Percentiles rank a stretch among this genome's conserved stretches.
These are phyloP conservation scores for Metroxylon sagu DNA, from an alignment of 176 grass and related monocot genomes.

Conservation along the genomic window DNA sequence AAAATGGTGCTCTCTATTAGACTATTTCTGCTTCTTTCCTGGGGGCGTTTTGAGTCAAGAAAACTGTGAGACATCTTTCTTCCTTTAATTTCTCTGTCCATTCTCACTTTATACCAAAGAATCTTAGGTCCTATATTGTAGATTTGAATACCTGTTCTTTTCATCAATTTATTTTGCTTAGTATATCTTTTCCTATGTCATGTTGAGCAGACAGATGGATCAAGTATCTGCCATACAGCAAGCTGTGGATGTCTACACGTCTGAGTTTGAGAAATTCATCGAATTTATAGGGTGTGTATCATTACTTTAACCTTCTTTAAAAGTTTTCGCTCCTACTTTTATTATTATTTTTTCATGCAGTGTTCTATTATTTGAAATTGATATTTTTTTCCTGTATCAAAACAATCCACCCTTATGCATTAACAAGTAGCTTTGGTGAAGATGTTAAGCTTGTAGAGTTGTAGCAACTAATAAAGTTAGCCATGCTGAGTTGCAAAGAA, in stretches of 20 bases:
- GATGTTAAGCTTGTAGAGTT: too few species aligned
- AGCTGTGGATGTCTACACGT: constrained; percentile 54
- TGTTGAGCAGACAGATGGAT: constrained; percentile 55
- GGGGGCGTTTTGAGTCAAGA: constrained; percentile 36
- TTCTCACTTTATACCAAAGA: constrained; percentile 6
- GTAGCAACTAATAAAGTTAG: too few species aligned
- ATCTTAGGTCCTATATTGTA: not conserved
- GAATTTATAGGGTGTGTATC: constrained; percentile 71
- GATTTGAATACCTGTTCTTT: constrained; percentile 11
- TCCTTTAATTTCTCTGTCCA: constrained; percentile 1
- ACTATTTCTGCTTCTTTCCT: constrained; percentile 61
- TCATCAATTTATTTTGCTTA: not conserved
- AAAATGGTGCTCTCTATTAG: constrained; percentile 63
- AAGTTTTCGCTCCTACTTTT: not conserved
- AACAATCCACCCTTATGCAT: too few species aligned
- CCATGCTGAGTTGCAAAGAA: too few species aligned
- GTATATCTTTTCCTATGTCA: constrained; percentile 6
- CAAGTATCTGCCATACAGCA: constrained; percentile 46
- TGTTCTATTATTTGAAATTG: too few species aligned
- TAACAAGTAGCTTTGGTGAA: too few species aligned
- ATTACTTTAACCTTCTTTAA: not conserved
- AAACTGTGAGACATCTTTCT: constrained; percentile 57
- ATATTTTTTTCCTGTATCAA: too few species aligned
- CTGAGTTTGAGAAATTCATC: constrained; percentile 72
- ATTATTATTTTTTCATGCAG: too few species aligned